These are phyloP conservation scores for Debaryomyces subglobosus DNA, from an alignment of 1,139 yeast genomes.

Conservation along the genomic window DNA sequence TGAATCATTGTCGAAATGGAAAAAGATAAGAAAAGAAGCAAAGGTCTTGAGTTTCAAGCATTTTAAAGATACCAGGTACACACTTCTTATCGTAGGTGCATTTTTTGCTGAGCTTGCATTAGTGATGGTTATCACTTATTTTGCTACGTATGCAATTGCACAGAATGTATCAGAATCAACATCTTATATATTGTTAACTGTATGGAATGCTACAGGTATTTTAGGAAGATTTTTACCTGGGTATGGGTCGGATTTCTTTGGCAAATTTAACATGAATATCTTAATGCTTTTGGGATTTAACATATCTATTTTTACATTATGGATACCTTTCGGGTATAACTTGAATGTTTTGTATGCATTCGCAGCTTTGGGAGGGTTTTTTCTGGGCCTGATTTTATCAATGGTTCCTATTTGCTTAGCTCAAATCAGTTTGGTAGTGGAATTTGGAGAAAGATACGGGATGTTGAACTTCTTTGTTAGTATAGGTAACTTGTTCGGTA, in stretches of 20 bases:
- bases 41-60: slow-evolving; percentile 11
- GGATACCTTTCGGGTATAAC: slow-evolving; percentile 44
- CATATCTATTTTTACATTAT: slow-evolving; percentile 35
- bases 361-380: slow-evolving; percentile 37
- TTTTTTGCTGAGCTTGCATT: slow-evolving; percentile 61
- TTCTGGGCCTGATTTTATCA: slow-evolving; percentile 32
- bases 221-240: slow-evolving; percentile 45
- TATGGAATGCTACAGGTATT: slow-evolving; percentile 44
- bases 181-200: slow-evolving; percentile 39
- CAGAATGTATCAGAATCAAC: slow-evolving; percentile 41
- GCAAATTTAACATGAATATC: slow-evolving; percentile 44
- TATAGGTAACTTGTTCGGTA: slow-evolving; percentile 43
- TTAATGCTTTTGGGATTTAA: slow-evolving; percentile 35
- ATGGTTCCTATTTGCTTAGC: slow-evolving; percentile 46
- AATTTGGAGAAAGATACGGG: slow-evolving; percentile 46
- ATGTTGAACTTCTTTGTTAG: slow-evolving; percentile 42
- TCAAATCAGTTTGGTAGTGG: slow-evolving; percentile 39
- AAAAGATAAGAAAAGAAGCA: slow-evolving; percentile 8
- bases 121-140: slow-evolving; percentile 49
- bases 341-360: slow-evolving; percentile 36
- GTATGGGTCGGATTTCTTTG: slow-evolving; percentile 37
- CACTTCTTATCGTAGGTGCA: slow-evolving; percentile 35
- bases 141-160: slow-evolving; percentile 46
- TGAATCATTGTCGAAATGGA: slow-evolving; percentile 7
- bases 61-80: slow-evolving; percentile 22